Conservation (phyloP, 768 basidiomycete species). For the Boletus sp. region DNA sequence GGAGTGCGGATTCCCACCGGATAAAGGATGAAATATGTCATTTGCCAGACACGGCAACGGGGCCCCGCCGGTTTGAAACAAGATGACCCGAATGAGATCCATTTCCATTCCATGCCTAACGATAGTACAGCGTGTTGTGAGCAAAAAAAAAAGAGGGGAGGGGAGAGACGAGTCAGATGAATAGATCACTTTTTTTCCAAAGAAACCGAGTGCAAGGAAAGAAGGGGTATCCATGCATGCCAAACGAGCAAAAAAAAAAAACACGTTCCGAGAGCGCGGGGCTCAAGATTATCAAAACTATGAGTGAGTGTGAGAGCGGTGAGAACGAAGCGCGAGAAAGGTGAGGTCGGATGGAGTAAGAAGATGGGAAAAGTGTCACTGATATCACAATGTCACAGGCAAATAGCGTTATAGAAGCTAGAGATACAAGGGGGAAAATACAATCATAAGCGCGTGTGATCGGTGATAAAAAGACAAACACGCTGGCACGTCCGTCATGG, state of each 20-base stretch:
- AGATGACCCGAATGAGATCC: neutral
- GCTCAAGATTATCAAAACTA: neutral
- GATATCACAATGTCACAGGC: slow-evolving; percentile 7
- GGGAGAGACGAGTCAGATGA: neutral
- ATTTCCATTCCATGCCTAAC: neutral
- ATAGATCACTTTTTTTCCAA: neutral
- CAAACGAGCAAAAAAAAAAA: too few species aligned
- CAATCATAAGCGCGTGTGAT: slow-evolving; percentile 14
- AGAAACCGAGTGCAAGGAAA: neutral
- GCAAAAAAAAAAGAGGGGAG: neutral
- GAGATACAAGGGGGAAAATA: slow-evolving; percentile 9
- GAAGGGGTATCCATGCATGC: neutral
- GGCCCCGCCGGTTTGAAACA: neutral
- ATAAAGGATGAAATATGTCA: too few species aligned
- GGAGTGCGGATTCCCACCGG: too few species aligned
- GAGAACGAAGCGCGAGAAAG: neutral
- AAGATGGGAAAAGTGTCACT: neutral
- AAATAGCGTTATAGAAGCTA: slow-evolving; percentile 12
- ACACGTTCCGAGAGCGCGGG: neutral
- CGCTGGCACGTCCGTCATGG: neutral
- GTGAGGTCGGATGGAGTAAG: neutral
- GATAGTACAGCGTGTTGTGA: neutral
- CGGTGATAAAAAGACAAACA: slow-evolving; percentile 1
- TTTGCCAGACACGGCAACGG: too few species aligned
- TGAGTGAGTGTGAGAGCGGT: neutral